These are phyloP conservation scores for Ustilago crameri DNA, from an alignment of 1,284 basidiomycete genomes.

Conservation along the genomic window DNA sequence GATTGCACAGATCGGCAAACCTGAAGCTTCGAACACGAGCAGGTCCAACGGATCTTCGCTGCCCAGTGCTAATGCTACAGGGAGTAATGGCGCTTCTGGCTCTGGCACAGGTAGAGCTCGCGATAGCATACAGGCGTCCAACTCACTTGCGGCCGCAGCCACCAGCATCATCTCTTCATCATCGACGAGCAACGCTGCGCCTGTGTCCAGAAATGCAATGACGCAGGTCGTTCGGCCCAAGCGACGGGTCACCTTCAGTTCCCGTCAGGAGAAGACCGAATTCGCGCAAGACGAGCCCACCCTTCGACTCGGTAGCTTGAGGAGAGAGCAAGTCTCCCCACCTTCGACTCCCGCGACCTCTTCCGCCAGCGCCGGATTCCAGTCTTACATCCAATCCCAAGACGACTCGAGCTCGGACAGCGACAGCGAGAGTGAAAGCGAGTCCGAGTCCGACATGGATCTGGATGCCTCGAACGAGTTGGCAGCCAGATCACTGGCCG, in stretches of 20 bases:
- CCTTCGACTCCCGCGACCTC: slow-evolving; percentile 43
- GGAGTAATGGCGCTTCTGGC: slow-evolving; percentile 2
- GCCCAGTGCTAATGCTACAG: slow-evolving; percentile 12
- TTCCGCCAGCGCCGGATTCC: slow-evolving; percentile 38
- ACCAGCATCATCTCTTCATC: slow-evolving; percentile 25
- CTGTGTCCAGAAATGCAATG: slow-evolving; percentile 24
- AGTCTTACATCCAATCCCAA: slow-evolving; percentile 36
- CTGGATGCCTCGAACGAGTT: slow-evolving; percentile 38
- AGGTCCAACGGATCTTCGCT: slow-evolving; percentile 28
- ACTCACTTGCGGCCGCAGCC: slow-evolving; percentile 21
- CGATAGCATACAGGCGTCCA: slow-evolving; percentile 20
- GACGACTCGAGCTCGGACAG: slow-evolving; percentile 36
- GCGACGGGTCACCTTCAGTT: slow-evolving; percentile 53
- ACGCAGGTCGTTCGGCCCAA: slow-evolving; percentile 46
- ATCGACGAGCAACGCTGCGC: slow-evolving; percentile 11
- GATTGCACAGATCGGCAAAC: slow-evolving; percentile 38
- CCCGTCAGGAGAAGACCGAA: slow-evolving; percentile 52
- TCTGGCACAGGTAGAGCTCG: slow-evolving; percentile 17
- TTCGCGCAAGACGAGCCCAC: slow-evolving; percentile 53
- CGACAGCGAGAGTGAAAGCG: slow-evolving; percentile 41
- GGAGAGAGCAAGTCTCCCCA: slow-evolving; percentile 40
- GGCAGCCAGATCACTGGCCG: slow-evolving; percentile 35
- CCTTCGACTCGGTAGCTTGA: slow-evolving; percentile 40
- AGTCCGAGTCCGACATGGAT: slow-evolving; percentile 48
- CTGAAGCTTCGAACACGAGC: slow-evolving; percentile 10